phyloP scores from a whole-genome alignment of 1,284 basidiomycete genomes.

The Sporisorium sorghi region DNA sequence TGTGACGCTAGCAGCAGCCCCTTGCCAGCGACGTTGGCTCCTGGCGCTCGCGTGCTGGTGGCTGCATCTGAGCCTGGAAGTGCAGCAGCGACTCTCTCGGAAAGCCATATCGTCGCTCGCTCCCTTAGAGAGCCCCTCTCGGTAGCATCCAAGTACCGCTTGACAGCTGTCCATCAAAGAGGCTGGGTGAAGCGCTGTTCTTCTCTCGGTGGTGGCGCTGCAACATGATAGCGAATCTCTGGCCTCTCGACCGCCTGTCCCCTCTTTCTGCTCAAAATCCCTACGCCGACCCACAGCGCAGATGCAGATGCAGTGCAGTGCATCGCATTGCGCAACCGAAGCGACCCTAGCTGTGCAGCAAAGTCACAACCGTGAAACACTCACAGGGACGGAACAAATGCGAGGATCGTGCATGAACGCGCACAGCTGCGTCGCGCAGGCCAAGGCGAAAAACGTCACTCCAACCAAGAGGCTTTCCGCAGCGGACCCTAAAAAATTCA shows the following conservation, averaged over 20 bases:
- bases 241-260: not conserved
- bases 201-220: not conserved
- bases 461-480: not conserved
- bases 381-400: not conserved
- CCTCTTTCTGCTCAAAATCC: slow-evolving; percentile 8
- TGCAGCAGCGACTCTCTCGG: too few species aligned
- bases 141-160: too few species aligned
- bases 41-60: slow-evolving; percentile 4
- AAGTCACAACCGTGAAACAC: not conserved
- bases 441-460: not conserved
- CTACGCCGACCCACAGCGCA: slow-evolving; percentile 20
- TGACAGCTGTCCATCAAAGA: too few species aligned
- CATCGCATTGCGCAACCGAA: slow-evolving; percentile 13
- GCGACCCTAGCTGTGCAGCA: not conserved
- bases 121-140: too few species aligned
- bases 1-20: too few species aligned
- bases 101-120: not conserved
- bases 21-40: slow-evolving; percentile 20
- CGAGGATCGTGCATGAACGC: slow-evolving; percentile 23
- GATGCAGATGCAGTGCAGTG: slow-evolving; percentile 16
- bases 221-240: not conserved
- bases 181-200: too few species aligned
- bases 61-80: slow-evolving; percentile 11
- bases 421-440: slow-evolving; percentile 4
- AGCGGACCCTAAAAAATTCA: not conserved